Evolutionary conservation across 2,329 filamentous ascomycete genomes (phyloP).

Genomic region (Colletotrichum echinochloae): DNA sequence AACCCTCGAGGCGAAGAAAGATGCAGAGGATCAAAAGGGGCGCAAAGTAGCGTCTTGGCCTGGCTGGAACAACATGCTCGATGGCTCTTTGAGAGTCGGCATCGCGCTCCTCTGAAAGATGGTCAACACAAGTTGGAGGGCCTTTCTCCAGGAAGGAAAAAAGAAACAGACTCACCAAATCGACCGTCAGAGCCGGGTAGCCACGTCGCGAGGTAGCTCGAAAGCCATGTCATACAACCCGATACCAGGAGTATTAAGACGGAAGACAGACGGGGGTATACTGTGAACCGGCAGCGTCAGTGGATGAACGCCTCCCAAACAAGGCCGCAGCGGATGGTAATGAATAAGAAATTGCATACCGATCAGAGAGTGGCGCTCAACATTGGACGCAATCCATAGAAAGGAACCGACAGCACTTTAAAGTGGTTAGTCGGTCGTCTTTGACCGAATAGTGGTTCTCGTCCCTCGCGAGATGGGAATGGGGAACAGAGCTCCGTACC

Average conservation of each 20-base stretch:
- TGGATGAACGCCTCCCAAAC: neutral
- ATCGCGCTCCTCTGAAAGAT: constrained; percentile 30
- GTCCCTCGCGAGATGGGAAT: neutral
- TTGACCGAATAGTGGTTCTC: neutral
- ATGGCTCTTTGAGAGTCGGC: constrained; percentile 15
- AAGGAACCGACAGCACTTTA: constrained; percentile 61
- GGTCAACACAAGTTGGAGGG: neutral
- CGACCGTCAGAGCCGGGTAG: constrained; percentile 61
- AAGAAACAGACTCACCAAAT: constrained; percentile 50
- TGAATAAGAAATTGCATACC: constrained; percentile 50
- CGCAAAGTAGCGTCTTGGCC: constrained; percentile 61
- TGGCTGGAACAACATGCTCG: constrained; percentile 54
- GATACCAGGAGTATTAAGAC: constrained; percentile 61
- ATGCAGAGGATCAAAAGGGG: constrained; percentile 58
- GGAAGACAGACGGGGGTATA: constrained; percentile 62
- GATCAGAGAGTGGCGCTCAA: constrained; percentile 62
- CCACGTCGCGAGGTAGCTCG: constrained; percentile 58
- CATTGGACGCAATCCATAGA: constrained; percentile 59
- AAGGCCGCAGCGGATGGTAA: neutral
- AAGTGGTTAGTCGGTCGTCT: neutral
- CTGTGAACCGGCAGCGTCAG: constrained; percentile 46
- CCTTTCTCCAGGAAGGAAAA: too few relatives aligned
- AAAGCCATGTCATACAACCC: constrained; percentile 54
- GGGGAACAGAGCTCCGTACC: constrained; percentile 44
- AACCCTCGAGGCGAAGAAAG: constrained; percentile 61